A percentile compares a stretch with the other conserved stretches of the same genome.
phyloP scores from a whole-genome alignment of 2,329 filamentous ascomycete genomes.

The Lecanoromycetidae sp. region DNA sequence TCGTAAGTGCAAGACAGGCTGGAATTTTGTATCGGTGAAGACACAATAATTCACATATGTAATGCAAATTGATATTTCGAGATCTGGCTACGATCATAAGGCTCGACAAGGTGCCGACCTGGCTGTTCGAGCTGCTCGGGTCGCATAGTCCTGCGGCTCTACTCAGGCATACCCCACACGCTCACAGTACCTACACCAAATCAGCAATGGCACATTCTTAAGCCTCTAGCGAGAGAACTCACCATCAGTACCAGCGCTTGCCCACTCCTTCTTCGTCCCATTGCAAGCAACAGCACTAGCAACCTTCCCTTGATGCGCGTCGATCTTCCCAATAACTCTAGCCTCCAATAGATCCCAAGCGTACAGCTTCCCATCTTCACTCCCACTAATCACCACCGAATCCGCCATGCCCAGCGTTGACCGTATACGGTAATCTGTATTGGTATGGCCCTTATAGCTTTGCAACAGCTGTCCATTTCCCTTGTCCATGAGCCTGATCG shows the following conservation, averaged over 20 bases:
- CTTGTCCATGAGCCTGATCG: slow-evolving; percentile 69
- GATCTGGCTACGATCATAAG: no score
- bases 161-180: slow-evolving; percentile 15
- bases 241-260: slow-evolving; percentile 18
- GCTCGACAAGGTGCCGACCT: no score
- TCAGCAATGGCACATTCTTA: background rate
- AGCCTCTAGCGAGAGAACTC: background rate
- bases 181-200: slow-evolving; percentile 12
- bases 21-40: no score
- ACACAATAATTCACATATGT: no score
- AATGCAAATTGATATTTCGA: no score
- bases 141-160: background rate
- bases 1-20: no score
- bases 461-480: slow-evolving; percentile 60
- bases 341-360: slow-evolving; percentile 79
- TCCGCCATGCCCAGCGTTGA: slow-evolving; percentile 65
- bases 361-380: slow-evolving; percentile 62
- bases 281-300: slow-evolving; percentile 37
- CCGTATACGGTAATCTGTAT: slow-evolving; percentile 62
- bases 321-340: slow-evolving; percentile 50
- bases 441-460: slow-evolving; percentile 36
- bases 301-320: slow-evolving; percentile 30
- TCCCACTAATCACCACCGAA: slow-evolving; percentile 66
- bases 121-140: background rate
- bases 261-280: slow-evolving; percentile 21